Evolutionary conservation across 2,329 filamentous ascomycete species (phyloP).

Genomic region (Curvularia eragrostidis): DNA sequence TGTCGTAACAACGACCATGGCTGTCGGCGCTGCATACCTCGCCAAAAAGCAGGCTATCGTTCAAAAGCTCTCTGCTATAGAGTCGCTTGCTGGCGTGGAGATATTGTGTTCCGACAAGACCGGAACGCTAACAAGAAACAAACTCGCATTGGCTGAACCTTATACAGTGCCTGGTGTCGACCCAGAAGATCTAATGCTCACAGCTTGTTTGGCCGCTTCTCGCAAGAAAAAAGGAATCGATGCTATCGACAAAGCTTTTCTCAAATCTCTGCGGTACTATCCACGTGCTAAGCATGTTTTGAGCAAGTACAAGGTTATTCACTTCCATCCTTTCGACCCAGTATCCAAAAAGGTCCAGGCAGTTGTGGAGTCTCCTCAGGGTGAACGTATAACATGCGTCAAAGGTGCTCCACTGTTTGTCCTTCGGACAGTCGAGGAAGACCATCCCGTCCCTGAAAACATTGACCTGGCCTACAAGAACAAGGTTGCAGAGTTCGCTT

Average conservation of each 20-base stretch:
- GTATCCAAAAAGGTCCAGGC: conserved; percentile 93
- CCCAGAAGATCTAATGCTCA: conserved; percentile 88
- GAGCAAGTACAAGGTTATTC: conserved; percentile 81
- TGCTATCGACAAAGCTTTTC: conserved; percentile 92
- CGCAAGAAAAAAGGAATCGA: conserved; percentile 97
- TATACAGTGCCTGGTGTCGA: conserved; percentile 84
- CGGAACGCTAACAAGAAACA: conserved; percentile 92
- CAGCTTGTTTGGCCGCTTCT: conserved; percentile 85
- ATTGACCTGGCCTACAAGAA: conserved; percentile 87
- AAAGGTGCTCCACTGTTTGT: conserved; percentile 91
- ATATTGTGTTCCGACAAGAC: conserved; percentile 96
- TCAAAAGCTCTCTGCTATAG: conserved; percentile 89
- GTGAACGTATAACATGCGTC: conserved; percentile 85
- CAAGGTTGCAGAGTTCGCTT: conserved; percentile 89
- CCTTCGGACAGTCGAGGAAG: conserved; percentile 84
- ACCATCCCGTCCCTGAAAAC: conserved; percentile 77
- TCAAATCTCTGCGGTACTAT: conserved; percentile 83
- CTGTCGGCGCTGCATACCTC: conserved; percentile 88
- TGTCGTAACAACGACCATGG: conserved; percentile 94
- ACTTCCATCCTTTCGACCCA: conserved; percentile 89
- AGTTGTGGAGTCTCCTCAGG: conserved; percentile 80
- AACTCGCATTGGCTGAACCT: conserved; percentile 84
- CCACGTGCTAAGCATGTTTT: conserved; percentile 81
- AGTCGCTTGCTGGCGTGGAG: conserved; percentile 90
- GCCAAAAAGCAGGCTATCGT: conserved; percentile 94